Evolutionary conservation across 352 stramenopile species (phyloP).

Genomic region (Globisporangium perplexum): DNA sequence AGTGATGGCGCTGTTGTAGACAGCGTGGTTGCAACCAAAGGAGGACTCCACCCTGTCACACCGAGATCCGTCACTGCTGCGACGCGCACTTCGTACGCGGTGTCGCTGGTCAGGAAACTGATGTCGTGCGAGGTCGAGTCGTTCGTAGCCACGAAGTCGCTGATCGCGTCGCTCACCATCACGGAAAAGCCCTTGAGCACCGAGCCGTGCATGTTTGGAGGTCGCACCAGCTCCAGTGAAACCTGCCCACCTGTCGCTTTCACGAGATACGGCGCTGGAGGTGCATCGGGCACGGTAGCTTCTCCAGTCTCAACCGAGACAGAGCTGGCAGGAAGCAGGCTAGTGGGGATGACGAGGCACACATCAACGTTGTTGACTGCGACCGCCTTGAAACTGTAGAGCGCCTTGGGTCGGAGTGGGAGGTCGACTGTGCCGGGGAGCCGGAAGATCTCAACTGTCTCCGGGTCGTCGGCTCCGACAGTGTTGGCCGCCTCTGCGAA

Average conservation of each 20-base stretch:
- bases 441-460: constrained; percentile 29
- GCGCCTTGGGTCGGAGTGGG: constrained; percentile 23
- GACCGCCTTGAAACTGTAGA: constrained; percentile 49
- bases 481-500: constrained; percentile 36
- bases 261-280: constrained; percentile 43
- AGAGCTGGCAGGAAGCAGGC: constrained; percentile 7
- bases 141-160: constrained; percentile 15
- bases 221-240: constrained; percentile 34
- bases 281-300: constrained; percentile 29
- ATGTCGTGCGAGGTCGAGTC: constrained; percentile 20
- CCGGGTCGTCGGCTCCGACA: constrained; percentile 9
- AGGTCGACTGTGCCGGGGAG: constrained; percentile 16
- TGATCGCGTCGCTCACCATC: constrained; percentile 17
- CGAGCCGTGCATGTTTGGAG: constrained; percentile 47
- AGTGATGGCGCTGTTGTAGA: constrained; percentile 19
- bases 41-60: constrained; percentile 23
- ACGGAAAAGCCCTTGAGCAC: constrained; percentile 39
- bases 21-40: constrained; percentile 22
- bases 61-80: constrained; percentile 37
- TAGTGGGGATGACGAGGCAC: constrained; percentile 22
- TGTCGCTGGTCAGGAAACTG: constrained; percentile 21
- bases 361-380: constrained; percentile 43
- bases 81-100: constrained; percentile 27
- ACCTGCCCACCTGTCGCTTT: constrained; percentile 41
- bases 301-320: constrained; percentile 20